Conservation (phyloP, 768 basidiomycete species). For the Podaxis sp. region DNA sequence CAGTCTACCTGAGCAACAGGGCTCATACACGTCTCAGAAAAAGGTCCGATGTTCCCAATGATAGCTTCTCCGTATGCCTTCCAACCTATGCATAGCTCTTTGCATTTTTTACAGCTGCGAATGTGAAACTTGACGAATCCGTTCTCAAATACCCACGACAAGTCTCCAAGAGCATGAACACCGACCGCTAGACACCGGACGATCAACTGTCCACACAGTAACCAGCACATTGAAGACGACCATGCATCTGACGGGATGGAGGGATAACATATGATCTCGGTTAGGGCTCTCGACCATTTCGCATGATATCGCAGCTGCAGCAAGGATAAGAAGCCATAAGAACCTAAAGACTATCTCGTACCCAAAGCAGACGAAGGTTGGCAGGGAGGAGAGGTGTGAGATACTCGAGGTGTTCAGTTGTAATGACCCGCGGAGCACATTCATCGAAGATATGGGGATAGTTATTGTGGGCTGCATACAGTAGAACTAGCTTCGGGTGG, state of each 20-base stretch:
- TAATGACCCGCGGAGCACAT: slow-evolving; percentile 1
- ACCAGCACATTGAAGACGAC: background rate
- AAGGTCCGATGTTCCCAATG: background rate
- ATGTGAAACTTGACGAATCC: background rate
- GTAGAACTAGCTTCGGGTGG: slow-evolving; percentile 7
- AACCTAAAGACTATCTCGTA: background rate
- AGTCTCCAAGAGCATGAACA: background rate
- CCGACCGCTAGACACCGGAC: background rate
- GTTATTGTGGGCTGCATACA: slow-evolving; percentile 10
- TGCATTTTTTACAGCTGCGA: background rate
- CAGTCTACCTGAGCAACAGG: too few species aligned
- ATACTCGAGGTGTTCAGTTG: slow-evolving; percentile 2
- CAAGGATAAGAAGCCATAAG: background rate
- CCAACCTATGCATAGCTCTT: background rate
- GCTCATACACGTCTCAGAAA: slow-evolving; percentile 5
- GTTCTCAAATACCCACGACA: background rate
- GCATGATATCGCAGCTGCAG: slow-evolving; percentile 11
- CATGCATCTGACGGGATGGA: background rate
- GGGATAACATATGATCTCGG: background rate
- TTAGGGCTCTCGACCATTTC: slow-evolving; percentile 7
- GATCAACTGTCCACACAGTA: background rate
- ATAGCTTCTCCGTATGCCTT: background rate
- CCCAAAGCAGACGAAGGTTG: slow-evolving; percentile 7
- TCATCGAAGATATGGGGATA: slow-evolving; percentile 12
- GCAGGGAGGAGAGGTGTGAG: slow-evolving; percentile 3